phyloP scores from a whole-genome alignment of 164 flowering plant genomes.

The Vitis rupestris region DNA sequence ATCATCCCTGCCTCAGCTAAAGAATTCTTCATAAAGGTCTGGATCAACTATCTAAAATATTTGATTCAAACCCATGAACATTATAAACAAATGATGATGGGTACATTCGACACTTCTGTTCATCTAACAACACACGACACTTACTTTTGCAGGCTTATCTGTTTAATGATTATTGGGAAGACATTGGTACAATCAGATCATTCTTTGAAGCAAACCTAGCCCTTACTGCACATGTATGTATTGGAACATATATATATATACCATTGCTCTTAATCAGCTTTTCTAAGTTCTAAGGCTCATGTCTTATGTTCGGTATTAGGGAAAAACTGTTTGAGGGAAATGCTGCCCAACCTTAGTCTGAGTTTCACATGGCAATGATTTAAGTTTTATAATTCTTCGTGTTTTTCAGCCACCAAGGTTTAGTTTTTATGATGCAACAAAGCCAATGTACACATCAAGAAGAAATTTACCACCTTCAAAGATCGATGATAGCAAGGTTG shows the following conservation, averaged over 20 bases:
- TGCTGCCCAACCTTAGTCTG: too few relatives aligned
- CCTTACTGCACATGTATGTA: conserved; percentile 84
- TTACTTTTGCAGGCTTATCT: conserved; percentile 69
- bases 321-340: too few relatives aligned
- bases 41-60: background rate
- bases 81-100: too few relatives aligned
- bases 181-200: conserved; percentile 96
- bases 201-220: conserved; percentile 97
- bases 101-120: too few relatives aligned
- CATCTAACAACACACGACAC: too few relatives aligned
- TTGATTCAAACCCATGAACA: too few relatives aligned
- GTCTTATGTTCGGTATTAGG: too few relatives aligned
- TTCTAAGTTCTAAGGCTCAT: too few relatives aligned
- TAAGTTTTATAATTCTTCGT: conserved; percentile 5
- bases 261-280: too few relatives aligned
- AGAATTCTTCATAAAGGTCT: conserved; percentile 67
- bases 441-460: conserved; percentile 91
- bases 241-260: background rate
- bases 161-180: conserved; percentile 98
- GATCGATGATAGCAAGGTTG: conserved; percentile 83
- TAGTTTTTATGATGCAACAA: conserved; percentile 87
- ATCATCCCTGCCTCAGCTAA: conserved; percentile 90
- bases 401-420: conserved; percentile 81
- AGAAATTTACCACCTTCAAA: conserved; percentile 90
- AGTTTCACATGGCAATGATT: background rate